Percentiles rank a stretch among this genome's conserved stretches.
Evolutionary conservation across 179 eudicot species (phyloP).

Genomic region (Nepenthes alata): DNA sequence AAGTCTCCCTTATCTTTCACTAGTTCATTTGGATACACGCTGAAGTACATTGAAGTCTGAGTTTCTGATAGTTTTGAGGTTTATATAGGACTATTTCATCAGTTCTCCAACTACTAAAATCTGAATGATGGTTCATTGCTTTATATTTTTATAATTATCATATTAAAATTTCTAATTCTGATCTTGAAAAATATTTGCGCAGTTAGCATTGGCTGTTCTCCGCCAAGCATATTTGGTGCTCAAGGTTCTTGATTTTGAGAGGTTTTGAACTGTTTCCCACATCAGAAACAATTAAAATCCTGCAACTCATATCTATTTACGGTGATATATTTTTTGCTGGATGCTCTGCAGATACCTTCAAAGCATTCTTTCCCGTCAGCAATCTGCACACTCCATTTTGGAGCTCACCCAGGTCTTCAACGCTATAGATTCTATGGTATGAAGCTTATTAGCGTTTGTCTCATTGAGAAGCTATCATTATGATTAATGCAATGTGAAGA

Average conservation of each 20-base stretch:
- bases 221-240: slow-evolving; percentile 54
- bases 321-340: background rate
- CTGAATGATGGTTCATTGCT: background rate
- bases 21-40: no score
- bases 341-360: slow-evolving; percentile 45
- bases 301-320: background rate
- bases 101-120: background rate
- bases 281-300: background rate
- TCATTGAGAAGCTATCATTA: no score
- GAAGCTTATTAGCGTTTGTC: background rate
- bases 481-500: no score
- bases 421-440: slow-evolving; percentile 61
- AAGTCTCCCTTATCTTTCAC: no score
- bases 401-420: slow-evolving; percentile 50
- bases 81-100: no score
- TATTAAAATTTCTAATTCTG: background rate
- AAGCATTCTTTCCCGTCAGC: slow-evolving; percentile 62
- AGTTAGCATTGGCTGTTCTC: slow-evolving; percentile 87
- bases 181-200: slow-evolving; percentile 17
- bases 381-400: slow-evolving; percentile 33
- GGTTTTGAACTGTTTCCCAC: slow-evolving; percentile 24
- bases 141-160: background rate
- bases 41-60: no score
- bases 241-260: slow-evolving; percentile 58
- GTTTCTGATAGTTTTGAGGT: no score